Evolutionary conservation across 352 stramenopile species (phyloP).

Genomic region (Phytophthora sp.): DNA sequence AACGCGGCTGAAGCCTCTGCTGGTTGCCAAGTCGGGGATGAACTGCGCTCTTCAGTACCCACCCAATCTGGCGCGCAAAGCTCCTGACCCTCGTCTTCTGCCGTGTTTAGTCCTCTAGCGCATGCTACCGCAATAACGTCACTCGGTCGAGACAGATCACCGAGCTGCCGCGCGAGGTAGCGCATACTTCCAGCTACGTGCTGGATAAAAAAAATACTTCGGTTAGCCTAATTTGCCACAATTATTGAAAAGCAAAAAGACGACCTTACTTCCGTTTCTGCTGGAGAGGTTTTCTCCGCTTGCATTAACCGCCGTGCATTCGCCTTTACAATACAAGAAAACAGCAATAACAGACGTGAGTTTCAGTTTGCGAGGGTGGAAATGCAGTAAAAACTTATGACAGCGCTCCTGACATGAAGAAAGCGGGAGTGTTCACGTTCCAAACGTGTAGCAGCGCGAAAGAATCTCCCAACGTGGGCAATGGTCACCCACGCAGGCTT

Average conservation of each 20-base stretch:
- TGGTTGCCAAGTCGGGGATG: background rate
- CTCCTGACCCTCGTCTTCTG: constrained; percentile 30
- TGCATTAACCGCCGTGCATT: constrained; percentile 57
- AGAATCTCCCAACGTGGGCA: constrained; percentile 64
- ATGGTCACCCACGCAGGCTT: constrained; percentile 64
- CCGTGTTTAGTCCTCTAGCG: constrained; percentile 19
- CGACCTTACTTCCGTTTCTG: constrained; percentile 44
- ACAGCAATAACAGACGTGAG: constrained; percentile 7
- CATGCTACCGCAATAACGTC: constrained; percentile 52
- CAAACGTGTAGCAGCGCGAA: constrained; percentile 54
- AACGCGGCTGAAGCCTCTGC: constrained; percentile 17
- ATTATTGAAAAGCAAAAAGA: background rate
- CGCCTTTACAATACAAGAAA: constrained; percentile 27
- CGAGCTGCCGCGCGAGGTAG: constrained; percentile 51
- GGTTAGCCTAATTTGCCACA: constrained; percentile 1
- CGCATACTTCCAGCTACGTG: constrained; percentile 54
- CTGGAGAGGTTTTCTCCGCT: constrained; percentile 23
- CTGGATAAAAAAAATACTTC: constrained; percentile 8
- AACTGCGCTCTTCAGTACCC: constrained; percentile 6
- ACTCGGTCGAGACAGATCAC: constrained; percentile 39
- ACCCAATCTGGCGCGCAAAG: constrained; percentile 18
- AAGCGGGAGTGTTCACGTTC: constrained; percentile 63
- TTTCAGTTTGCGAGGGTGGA: background rate
- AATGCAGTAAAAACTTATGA: background rate
- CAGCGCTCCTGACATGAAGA: constrained; percentile 48